A percentile compares a stretch with the other conserved stretches of the same genome.
These are phyloP conservation scores for Pichia sp. DNA, from an alignment of 1,139 yeast species.

Conservation along the genomic window DNA sequence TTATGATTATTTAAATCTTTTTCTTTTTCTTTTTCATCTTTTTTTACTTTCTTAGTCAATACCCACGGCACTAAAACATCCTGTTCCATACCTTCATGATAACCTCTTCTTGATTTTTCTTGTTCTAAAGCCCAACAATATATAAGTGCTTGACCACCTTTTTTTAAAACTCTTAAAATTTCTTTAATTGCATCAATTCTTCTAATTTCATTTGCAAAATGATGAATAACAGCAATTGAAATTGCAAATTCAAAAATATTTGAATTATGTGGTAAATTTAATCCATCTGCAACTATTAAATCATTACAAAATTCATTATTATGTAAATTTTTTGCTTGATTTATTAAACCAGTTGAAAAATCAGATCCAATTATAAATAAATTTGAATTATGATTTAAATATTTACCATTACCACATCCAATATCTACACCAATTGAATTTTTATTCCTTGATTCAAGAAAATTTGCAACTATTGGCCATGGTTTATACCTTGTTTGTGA, in stretches of 20 bases:
- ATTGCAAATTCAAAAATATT: conserved; percentile 78
- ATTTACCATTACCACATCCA: conserved; percentile 97
- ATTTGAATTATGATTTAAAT: conserved; percentile 62
- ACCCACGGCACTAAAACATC: conserved; percentile 98
- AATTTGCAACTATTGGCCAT: conserved; percentile 90
- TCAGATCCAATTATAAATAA: conserved; percentile 77
- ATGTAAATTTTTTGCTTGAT: conserved; percentile 56
- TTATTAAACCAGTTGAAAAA: conserved; percentile 67
- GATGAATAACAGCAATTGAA: conserved; percentile 93
- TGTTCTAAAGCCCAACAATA: conserved; percentile 98
- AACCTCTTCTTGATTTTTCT: conserved; percentile 77
- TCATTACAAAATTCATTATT: conserved; percentile 35
- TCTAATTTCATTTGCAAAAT: conserved; percentile 79
- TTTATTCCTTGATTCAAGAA: conserved; percentile 37
- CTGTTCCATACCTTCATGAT: conserved; percentile 83
- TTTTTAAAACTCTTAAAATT: conserved; percentile 52
- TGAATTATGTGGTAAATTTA: conserved; percentile 58
- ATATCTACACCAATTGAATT: conserved; percentile 56
- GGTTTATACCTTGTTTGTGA: conserved; percentile 93
- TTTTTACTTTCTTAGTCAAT: conserved; percentile 37
- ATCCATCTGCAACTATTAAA: conserved; percentile 69
- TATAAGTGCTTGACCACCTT: conserved; percentile 64
- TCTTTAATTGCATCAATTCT: conserved; percentile 67
- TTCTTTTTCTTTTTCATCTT: conserved; percentile 28
- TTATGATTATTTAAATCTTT: conserved; percentile 44